phyloP scores from a whole-genome alignment of 805 yeast species.

The Wickerhamomyces hampshirensis region DNA sequence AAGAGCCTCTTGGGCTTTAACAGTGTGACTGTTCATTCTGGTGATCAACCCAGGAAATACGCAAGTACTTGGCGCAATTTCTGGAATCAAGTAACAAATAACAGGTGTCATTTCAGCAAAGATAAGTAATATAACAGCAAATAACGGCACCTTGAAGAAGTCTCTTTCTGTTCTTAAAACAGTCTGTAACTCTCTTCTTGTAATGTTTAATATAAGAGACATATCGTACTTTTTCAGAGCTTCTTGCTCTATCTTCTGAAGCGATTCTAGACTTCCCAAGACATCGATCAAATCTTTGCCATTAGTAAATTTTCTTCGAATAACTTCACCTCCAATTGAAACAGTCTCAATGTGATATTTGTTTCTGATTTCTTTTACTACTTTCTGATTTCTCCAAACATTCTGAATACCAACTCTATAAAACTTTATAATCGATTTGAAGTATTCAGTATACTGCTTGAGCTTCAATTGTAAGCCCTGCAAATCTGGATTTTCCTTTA shows the following conservation, averaged over 20 bases:
- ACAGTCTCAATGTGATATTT: slow-evolving; percentile 25
- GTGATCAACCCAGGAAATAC: slow-evolving; percentile 36
- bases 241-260: slow-evolving; percentile 31
- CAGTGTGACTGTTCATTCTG: slow-evolving; percentile 29
- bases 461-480: slow-evolving; percentile 23
- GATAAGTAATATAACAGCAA: slow-evolving; percentile 40
- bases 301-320: slow-evolving; percentile 26
- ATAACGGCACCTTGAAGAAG: slow-evolving; percentile 47
- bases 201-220: slow-evolving; percentile 31
- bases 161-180: slow-evolving; percentile 40
- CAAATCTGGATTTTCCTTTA: slow-evolving; percentile 15
- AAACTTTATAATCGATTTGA: slow-evolving; percentile 42
- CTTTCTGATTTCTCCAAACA: slow-evolving; percentile 43
- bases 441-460: slow-evolving; percentile 40
- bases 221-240: slow-evolving; percentile 24
- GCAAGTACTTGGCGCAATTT: slow-evolving; percentile 55
- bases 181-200: slow-evolving; percentile 42
- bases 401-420: slow-evolving; percentile 55
- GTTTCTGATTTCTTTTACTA: slow-evolving; percentile 24
- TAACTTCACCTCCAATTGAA: slow-evolving; percentile 12
- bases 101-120: slow-evolving; percentile 54
- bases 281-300: slow-evolving; percentile 34
- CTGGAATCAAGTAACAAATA: slow-evolving; percentile 49
- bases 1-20: slow-evolving; percentile 14
- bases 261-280: slow-evolving; percentile 30